phyloP scores from a whole-genome alignment of 495 filamentous ascomycete genomes.

The Hyphodiscus hymeniophilus region DNA sequence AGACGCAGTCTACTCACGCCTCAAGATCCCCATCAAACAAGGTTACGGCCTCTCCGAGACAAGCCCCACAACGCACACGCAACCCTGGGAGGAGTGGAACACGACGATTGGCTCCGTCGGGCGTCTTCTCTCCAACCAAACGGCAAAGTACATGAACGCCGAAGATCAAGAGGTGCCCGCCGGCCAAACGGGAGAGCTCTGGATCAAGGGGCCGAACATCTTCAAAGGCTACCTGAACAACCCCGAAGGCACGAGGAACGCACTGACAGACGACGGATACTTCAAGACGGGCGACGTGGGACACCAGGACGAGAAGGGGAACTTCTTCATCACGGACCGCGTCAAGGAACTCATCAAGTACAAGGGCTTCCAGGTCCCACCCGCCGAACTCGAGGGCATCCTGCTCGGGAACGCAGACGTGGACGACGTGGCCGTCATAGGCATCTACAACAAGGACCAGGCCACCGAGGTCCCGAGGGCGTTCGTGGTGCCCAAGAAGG shows the following conservation, averaged over 20 bases:
- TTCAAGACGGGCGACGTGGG: slow-evolving; percentile 76
- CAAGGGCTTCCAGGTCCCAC: slow-evolving; percentile 81
- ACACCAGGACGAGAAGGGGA: slow-evolving; percentile 47
- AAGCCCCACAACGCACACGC: slow-evolving; percentile 42
- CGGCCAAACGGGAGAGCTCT: slow-evolving; percentile 64
- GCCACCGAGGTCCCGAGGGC: slow-evolving; percentile 80
- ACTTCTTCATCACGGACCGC: slow-evolving; percentile 73
- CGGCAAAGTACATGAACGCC: slow-evolving; percentile 69
- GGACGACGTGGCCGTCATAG: slow-evolving; percentile 77
- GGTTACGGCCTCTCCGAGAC: slow-evolving; percentile 50
- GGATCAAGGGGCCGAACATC: slow-evolving; percentile 68
- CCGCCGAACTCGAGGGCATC: slow-evolving; percentile 80
- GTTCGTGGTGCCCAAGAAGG: slow-evolving; percentile 62
- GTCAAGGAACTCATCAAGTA: slow-evolving; percentile 91
- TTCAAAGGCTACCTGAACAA: slow-evolving; percentile 76
- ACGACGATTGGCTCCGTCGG: slow-evolving; percentile 74
- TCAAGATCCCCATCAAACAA: slow-evolving; percentile 63
- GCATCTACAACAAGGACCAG: slow-evolving; percentile 58
- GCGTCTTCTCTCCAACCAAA: slow-evolving; percentile 69
- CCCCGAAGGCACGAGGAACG: slow-evolving; percentile 49
- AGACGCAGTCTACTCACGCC: slow-evolving; percentile 63
- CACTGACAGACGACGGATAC: slow-evolving; percentile 65
- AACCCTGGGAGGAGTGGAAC: slow-evolving; percentile 72
- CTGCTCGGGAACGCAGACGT: slow-evolving; percentile 64
- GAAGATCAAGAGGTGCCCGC: slow-evolving; percentile 36